These are phyloP conservation scores for Ophiosphaerella narmari DNA, from an alignment of 2,329 filamentous ascomycete species.

Conservation along the genomic window DNA sequence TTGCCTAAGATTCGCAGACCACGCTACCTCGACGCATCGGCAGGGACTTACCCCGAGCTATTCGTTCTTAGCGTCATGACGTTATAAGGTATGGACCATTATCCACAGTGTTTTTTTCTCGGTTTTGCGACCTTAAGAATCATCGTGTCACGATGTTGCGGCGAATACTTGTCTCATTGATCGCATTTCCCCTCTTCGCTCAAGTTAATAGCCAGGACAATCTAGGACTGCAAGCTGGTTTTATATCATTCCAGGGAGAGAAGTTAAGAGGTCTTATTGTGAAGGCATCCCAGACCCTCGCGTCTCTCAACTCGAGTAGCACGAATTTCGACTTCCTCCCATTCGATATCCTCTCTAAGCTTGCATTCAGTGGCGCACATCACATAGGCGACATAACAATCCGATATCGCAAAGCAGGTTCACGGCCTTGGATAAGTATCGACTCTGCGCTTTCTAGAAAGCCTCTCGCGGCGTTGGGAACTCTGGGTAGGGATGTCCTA, in stretches of 20 bases:
- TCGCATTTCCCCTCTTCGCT: too few relatives aligned
- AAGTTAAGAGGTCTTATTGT: conserved; percentile 21
- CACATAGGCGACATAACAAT: conserved; percentile 64
- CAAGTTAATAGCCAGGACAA: conserved; percentile 19
- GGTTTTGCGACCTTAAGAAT: too few relatives aligned
- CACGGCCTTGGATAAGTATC: conserved; percentile 51
- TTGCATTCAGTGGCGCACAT: conserved; percentile 59
- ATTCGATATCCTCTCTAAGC: conserved; percentile 54
- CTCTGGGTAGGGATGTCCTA: conserved; percentile 29
- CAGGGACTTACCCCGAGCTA: too few relatives aligned
- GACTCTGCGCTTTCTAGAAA: conserved; percentile 53
- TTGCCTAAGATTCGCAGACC: too few relatives aligned
- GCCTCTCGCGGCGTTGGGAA: conserved; percentile 37
- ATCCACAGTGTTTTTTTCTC: too few relatives aligned
- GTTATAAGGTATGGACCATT: too few relatives aligned
- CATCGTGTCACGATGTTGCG: too few relatives aligned
- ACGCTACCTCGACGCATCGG: too few relatives aligned
- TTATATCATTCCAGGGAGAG: conserved; percentile 14
- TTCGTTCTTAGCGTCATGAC: too few relatives aligned
- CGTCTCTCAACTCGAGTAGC: conserved; percentile 24
- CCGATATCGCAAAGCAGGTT: conserved; percentile 55
- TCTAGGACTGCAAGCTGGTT: conserved; percentile 24
- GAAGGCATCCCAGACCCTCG: conserved; percentile 25
- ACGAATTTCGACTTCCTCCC: conserved; percentile 60
- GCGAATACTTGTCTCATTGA: too few relatives aligned